Conservation (phyloP, 1,284 basidiomycete genomes). For the Papiliotrema flavescens region DNA sequence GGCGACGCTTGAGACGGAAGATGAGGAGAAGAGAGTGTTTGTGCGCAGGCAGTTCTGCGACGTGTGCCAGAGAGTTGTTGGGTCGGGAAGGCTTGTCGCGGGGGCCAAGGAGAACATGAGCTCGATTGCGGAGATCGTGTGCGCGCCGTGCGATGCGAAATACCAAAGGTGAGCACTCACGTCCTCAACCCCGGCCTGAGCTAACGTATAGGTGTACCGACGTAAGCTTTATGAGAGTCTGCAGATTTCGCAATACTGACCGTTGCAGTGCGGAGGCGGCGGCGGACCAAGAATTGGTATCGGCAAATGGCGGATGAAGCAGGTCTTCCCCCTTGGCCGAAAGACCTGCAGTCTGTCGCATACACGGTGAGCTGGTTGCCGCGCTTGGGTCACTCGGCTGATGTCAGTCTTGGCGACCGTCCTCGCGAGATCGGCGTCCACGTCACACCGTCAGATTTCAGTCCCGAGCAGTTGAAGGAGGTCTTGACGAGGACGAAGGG, state of each 20-base stretch:
- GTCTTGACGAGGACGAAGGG: slow-evolving; percentile 42
- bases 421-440: slow-evolving; percentile 45
- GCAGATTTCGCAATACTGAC: too few species aligned
- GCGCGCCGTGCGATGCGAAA: slow-evolving; percentile 38
- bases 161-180: slow-evolving; percentile 35
- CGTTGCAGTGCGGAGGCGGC: slow-evolving; percentile 44
- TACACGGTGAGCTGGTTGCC: slow-evolving; percentile 20
- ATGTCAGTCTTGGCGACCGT: slow-evolving; percentile 40
- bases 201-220: slow-evolving; percentile 21
- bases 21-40: slow-evolving; percentile 30
- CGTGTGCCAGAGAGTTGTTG: slow-evolving; percentile 45
- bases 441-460: slow-evolving; percentile 43
- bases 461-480: slow-evolving; percentile 43
- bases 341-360: slow-evolving; percentile 51
- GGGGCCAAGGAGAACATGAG: slow-evolving; percentile 27
- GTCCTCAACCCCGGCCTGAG: not conserved
- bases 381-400: not conserved
- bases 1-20: slow-evolving; percentile 34
- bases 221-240: too few species aligned
- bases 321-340: slow-evolving; percentile 49
- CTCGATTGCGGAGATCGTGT: slow-evolving; percentile 39
- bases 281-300: slow-evolving; percentile 49
- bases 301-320: slow-evolving; percentile 52
- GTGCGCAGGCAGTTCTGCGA: slow-evolving; percentile 39
- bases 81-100: slow-evolving; percentile 31